Evolutionary conservation across 257 asterid genomes (phyloP), one percentile per base, ranked within the genome.

Genomic region (Catharanthus roseus): DNA sequence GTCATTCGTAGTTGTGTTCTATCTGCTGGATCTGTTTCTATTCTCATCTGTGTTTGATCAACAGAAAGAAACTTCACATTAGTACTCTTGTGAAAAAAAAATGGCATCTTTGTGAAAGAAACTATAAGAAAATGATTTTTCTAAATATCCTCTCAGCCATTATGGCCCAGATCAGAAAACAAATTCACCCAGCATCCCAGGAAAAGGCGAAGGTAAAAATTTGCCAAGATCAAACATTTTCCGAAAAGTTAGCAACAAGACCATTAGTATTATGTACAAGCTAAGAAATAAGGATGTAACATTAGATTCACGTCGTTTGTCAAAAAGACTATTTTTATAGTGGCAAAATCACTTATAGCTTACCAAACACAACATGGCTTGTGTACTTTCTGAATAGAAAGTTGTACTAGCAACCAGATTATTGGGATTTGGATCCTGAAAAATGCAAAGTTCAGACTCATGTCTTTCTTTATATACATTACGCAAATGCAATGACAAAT

Each of bases 21-120:
- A 80, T 92, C 98, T 3, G 98, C 93, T 61, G 98, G 96, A 83
- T 92, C 98, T 7, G 98, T 92, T 86, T 92, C 98, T 74, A 92
- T 85, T 87, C 98, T 87, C 76, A 85, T 63, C 98, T 92, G 87
- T 70, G 72, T 51, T 19, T 44, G 61, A 41, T 50, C 62, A 44
- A 71, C 68, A 23, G 77, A 63, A 8, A 9, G 2, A 5, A 45
- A 51, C 6, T 10, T 10, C 12, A 51, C 11, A 51, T 3, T n/a
- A 9, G 49, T 39, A 34, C 29, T 23, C 3, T 2, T 9, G 54
- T 0, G 10, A 19, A n/a, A 49, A 6, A 19, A n/a, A 44, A 58
- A 44, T 2, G 34, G 45, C 24, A 53, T 41, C 67, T 28, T 66
- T 55, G 9, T 5, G 45, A 66, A 21, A 15, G n/a, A 53, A 28